A percentile compares a stretch with the other conserved stretches of the same genome.
phyloP scores from a whole-genome alignment of 1,284 basidiomycete species.

The Cutaneotrichosporon sp. region DNA sequence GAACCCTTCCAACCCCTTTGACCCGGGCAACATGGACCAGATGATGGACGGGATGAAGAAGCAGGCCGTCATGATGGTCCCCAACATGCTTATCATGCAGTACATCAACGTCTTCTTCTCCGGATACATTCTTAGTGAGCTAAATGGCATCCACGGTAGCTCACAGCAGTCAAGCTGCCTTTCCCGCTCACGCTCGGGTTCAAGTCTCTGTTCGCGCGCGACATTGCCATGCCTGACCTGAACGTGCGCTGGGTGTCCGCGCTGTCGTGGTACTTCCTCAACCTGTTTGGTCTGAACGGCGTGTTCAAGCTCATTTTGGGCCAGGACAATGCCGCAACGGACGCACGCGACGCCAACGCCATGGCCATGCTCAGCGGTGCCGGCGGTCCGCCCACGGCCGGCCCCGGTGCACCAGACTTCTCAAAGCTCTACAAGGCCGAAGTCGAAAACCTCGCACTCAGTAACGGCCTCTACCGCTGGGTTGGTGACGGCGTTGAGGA shows the following conservation, averaged over 20 bases:
- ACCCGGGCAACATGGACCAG: conserved; percentile 88
- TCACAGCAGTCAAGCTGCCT: conserved; percentile 75
- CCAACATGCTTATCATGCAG: conserved; percentile 98
- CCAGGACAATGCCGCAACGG: conserved; percentile 77
- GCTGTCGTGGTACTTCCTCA: conserved; percentile 98
- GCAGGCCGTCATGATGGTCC: conserved; percentile 88
- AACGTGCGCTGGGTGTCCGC: conserved; percentile 99
- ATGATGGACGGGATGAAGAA: conserved; percentile 99
- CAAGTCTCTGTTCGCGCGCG: conserved; percentile 97
- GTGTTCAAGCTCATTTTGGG: conserved; percentile 91
- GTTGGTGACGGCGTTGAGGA: conserved; percentile 71
- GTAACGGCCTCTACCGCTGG: conserved; percentile 78
- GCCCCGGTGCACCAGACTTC: conserved; percentile 69
- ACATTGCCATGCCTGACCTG: conserved; percentile 93
- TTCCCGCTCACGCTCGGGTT: conserved; percentile 96
- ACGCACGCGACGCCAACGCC: conserved; percentile 65
- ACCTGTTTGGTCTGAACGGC: conserved; percentile 95
- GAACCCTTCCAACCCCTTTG: conserved; percentile 61
- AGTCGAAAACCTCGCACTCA: conserved; percentile 85
- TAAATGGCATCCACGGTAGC: background rate
- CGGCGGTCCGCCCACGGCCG: conserved; percentile 48
- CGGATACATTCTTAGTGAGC: conserved; percentile 92
- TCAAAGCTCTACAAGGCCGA: conserved; percentile 87
- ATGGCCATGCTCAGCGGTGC: conserved; percentile 64
- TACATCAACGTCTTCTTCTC: conserved; percentile 99